Evolutionary conservation across 2,329 filamentous ascomycete species (phyloP).

Genomic region (Xylaria digitata): DNA sequence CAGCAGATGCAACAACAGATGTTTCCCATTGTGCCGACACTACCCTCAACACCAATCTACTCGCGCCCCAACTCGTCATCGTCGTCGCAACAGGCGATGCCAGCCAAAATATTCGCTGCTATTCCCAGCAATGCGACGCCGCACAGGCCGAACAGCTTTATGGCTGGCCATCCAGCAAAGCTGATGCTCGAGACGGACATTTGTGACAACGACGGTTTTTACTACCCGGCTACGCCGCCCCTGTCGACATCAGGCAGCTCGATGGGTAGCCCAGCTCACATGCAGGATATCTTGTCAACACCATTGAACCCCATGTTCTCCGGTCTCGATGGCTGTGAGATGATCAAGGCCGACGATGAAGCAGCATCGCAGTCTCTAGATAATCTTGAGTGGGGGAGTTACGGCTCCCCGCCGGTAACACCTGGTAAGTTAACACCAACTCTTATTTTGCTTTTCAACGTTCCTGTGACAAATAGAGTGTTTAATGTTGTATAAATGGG

Average conservation of each 20-base stretch:
- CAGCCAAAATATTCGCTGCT: slow-evolving; percentile 66
- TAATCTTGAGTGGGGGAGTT: slow-evolving; percentile 79
- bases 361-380: slow-evolving; percentile 78
- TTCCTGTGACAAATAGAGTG: no score
- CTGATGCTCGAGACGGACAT: slow-evolving; percentile 81
- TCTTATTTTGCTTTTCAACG: slow-evolving; percentile 24
- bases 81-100: slow-evolving; percentile 67
- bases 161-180: slow-evolving; percentile 52
- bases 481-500: no score
- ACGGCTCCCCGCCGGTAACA: slow-evolving; percentile 86
- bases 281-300: slow-evolving; percentile 78
- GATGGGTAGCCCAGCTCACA: slow-evolving; percentile 85
- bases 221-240: slow-evolving; percentile 87
- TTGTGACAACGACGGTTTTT: slow-evolving; percentile 69
- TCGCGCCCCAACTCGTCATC: slow-evolving; percentile 74
- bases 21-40: slow-evolving; percentile 66
- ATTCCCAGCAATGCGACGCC: slow-evolving; percentile 76
- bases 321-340: slow-evolving; percentile 73
- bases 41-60: slow-evolving; percentile 72
- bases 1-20: slow-evolving; percentile 64
- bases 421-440: slow-evolving; percentile 74
- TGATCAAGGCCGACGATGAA: slow-evolving; percentile 77
- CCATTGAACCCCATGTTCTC: slow-evolving; percentile 85
- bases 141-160: slow-evolving; percentile 78
- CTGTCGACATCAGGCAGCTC: slow-evolving; percentile 86